Evolutionary conservation across 164 flowering plant species (phyloP), one percentile per base, ranked within the genome.

Genomic region (Houttuynia cordata): DNA sequence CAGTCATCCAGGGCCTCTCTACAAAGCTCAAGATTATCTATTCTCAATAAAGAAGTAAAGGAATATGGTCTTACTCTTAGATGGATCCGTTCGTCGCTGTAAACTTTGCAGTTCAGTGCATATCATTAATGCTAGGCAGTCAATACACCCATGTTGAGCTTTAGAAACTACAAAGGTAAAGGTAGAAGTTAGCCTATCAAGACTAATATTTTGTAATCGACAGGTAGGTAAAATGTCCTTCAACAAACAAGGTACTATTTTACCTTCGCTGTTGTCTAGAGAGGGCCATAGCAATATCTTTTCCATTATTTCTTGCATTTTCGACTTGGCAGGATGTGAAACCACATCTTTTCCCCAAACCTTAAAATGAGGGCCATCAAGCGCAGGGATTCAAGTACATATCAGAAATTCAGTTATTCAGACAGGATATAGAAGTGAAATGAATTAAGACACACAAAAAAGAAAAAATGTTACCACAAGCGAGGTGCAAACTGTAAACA

Each of bases 111-210:
- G 73, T 59, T 90, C 91, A 17, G 92, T 76, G 65, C 92, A 85
- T 50, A 90, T 70, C 86, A 87, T 85, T 69, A 83, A 66, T 49
- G 97, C 97, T 40, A 90, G 70, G 67, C 88, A 90, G 67, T 90
- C 95, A 62, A 90, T 87, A 76, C 92, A 90, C 7, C 97, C 97
- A 67, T 85, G 95, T 49, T 87, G 95, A 56, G 81, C 90, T 77
- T 84, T 87, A 57, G 85, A 84, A 68, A 87, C 97, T 90, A 80
- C 24, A 20, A 6, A 30, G 6, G 37, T 6, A 30, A 30, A 30
- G 37, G 37, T 30, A 30, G 37, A 30, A 30, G 37, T 30, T 30
- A 30, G 37, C 37, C 37, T 30, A 30, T 30, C 37, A 30, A 30
- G 37, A 30, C 2, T 6, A 30, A 30, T 30, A 30, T 30, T 51